phyloP scores from a whole-genome alignment of 306 rosid genomes.

The Vachellia pachyceras region DNA sequence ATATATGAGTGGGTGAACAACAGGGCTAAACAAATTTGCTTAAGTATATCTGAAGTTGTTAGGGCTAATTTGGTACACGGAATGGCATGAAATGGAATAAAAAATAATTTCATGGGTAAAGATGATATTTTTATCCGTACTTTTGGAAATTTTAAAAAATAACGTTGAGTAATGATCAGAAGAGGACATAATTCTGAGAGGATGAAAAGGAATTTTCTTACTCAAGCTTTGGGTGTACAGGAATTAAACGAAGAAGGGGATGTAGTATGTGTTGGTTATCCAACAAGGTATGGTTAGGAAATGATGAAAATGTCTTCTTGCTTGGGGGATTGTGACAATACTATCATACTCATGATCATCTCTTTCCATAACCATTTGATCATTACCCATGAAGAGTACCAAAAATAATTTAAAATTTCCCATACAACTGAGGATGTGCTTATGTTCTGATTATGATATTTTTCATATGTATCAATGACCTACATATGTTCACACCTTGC shows the following conservation, averaged over 20 bases:
- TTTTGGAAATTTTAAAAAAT: background rate
- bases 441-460: background rate
- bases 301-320: background rate
- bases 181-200: background rate
- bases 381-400: background rate
- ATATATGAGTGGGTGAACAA: background rate
- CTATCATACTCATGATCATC: background rate
- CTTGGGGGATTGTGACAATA: background rate
- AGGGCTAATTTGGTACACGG: background rate
- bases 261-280: background rate
- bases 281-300: background rate
- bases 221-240: background rate
- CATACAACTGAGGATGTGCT: background rate
- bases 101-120: background rate
- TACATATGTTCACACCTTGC: background rate
- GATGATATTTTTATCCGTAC: background rate
- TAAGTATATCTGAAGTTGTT: background rate
- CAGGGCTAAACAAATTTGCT: background rate
- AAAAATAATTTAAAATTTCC: slow-evolving; percentile 4
- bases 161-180: background rate
- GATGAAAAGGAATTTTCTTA: background rate
- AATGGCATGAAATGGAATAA: background rate
- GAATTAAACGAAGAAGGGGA: background rate
- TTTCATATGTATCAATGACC: background rate
- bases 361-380: background rate